phyloP scores from a whole-genome alignment of 73 alveolate species.

The Stentor coeruleus region DNA sequence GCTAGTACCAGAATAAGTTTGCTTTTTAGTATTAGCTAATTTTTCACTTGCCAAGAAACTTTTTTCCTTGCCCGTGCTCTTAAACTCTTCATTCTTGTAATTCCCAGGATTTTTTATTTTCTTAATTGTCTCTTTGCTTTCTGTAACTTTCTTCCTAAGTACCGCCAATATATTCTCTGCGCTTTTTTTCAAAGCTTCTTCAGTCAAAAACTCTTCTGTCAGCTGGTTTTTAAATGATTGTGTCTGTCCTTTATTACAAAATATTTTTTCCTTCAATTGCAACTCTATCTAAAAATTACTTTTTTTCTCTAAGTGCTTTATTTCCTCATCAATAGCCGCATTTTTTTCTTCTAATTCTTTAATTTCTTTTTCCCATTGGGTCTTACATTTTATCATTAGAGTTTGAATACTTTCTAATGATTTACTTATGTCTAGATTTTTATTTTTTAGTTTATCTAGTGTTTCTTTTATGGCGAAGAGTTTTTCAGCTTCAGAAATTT shows the following conservation, averaged over 20 bases:
- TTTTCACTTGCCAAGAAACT: slow-evolving; percentile 23
- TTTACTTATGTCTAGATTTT: neutral
- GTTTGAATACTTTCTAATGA: neutral
- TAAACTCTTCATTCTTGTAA: neutral
- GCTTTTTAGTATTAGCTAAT: slow-evolving; percentile 2
- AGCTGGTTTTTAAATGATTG: neutral
- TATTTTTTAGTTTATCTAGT: neutral
- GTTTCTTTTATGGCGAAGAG: neutral
- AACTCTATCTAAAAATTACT: neutral
- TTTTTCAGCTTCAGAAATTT: neutral
- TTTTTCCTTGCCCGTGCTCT: neutral
- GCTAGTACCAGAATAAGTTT: too few species aligned
- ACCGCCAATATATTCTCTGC: neutral
- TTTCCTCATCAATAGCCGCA: neutral
- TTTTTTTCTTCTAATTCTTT: too few species aligned
- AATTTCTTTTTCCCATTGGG: neutral
- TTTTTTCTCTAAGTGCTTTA: neutral
- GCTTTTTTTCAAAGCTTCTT: neutral
- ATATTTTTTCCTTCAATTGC: neutral
- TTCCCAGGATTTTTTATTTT: neutral
- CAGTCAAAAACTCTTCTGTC: neutral
- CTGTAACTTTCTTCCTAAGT: neutral
- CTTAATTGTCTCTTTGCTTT: neutral
- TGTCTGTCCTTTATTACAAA: neutral
- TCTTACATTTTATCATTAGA: too few species aligned